Evolutionary conservation across 2,329 filamentous ascomycete species (phyloP), one percentile per base, ranked within the genome.

Genomic region (Aureobasidium sp.): DNA sequence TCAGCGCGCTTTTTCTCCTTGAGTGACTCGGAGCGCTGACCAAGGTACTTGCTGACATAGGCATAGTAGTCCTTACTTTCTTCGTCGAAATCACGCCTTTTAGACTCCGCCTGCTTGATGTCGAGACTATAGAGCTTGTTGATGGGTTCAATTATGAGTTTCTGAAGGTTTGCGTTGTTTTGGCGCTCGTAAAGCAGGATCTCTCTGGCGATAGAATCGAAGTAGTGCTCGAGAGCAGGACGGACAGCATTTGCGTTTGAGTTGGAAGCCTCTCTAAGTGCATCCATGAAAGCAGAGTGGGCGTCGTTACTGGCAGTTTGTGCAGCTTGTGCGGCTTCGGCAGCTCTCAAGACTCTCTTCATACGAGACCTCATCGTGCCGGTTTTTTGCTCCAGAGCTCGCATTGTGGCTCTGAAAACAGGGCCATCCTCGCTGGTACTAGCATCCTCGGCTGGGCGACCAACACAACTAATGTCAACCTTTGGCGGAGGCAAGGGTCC

Each of bases 61-160:
- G 89, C 87, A 76, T 99, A 99, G 76, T 96, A 99, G 73, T 99
- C 94, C 73, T 96, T 94, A 78, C 93, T 97, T 74, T 99, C 94
- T 70, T 99, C 94, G 66, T 99, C 94, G 69, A 99, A 99, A 68
- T 97, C 94, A 67, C 94, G 91, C 76, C 94, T 96, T 79, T 99
- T 99, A 44, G 89, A 82, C 71, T 99, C 94, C 29, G 93, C 95
- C 74, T 96, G 91, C 75, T 99, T 99, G 78, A 99, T 97, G 70
- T 99, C 95, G 66, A 93, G 82, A 64, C 91, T 91, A 75, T 99
- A 99, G 15, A 99, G 79, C 75, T 91, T 96, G 67, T 84, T 87
- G 67, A 99, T 84, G 0, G 95, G 95, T 47, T 99, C 94, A 67
- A 99, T 96, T 70, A 99, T 92, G 59, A 96, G 88, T 71, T 87